Conservation (phyloP, 257 asterid species). For the Solanum phureja region DNA sequence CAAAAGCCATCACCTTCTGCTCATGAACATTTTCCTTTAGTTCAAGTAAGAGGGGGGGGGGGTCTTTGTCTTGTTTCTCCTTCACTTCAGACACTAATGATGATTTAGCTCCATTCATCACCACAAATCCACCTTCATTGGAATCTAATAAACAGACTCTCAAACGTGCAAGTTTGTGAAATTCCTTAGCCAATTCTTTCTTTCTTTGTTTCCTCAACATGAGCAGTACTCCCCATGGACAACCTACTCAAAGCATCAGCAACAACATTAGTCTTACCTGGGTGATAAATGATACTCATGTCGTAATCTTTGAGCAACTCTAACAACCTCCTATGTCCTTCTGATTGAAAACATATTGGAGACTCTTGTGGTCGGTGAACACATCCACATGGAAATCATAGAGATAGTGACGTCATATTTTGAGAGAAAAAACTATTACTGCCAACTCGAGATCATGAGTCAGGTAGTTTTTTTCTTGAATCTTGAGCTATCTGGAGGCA, state of each 20-base stretch:
- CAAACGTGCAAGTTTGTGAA: not conserved
- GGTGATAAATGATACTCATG: too few species aligned
- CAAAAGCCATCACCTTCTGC: not conserved
- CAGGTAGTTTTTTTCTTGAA: not conserved
- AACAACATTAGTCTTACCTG: too few species aligned
- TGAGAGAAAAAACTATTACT: too few species aligned
- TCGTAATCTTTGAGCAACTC: not conserved
- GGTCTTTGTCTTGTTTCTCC: not conserved
- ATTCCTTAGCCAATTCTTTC: not conserved
- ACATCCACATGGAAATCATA: too few species aligned
- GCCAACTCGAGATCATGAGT: not conserved
- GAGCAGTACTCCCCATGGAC: not conserved
- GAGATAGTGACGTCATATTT: too few species aligned
- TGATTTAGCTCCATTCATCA: too few species aligned
- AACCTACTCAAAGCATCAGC: not conserved
- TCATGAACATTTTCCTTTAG: not conserved
- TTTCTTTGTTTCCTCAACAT: not conserved
- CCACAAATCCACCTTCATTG: not conserved
- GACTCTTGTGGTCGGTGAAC: not conserved
- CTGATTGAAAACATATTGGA: not conserved
- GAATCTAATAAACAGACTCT: not conserved
- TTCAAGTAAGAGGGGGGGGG: not conserved
- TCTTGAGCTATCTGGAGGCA: too few species aligned
- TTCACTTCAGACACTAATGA: not conserved
- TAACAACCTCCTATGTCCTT: not conserved